These are phyloP conservation scores for Fusarium piperis DNA, from an alignment of 2,329 filamentous ascomycete species.

Conservation along the genomic window DNA sequence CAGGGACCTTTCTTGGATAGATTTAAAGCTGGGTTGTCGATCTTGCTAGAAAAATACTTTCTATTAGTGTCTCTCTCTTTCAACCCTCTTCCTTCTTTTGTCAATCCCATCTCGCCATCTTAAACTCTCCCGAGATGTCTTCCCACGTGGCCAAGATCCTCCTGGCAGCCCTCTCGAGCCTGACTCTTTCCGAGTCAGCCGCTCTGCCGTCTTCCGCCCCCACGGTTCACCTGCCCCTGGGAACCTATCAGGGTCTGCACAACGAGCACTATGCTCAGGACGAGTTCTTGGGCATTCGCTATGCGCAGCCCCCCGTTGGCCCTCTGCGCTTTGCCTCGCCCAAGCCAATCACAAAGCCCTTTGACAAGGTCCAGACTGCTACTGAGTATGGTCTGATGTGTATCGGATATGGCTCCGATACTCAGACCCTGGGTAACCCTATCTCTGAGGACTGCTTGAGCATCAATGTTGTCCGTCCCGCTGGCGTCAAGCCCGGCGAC, in stretches of 20 bases:
- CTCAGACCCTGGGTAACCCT: constrained; percentile 26
- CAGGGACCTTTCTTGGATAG: neutral
- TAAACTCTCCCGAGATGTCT: constrained; percentile 16
- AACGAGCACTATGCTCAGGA: constrained; percentile 53
- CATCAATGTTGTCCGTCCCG: constrained; percentile 39
- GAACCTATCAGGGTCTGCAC: constrained; percentile 57
- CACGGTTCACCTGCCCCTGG: constrained; percentile 47
- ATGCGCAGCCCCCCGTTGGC: constrained; percentile 62
- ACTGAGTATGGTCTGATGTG: constrained; percentile 59
- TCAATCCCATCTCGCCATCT: neutral
- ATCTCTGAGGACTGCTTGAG: constrained; percentile 41
- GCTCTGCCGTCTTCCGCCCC: neutral
- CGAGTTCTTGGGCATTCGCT: constrained; percentile 65
- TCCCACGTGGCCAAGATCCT: constrained; percentile 24
- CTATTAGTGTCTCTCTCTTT: neutral
- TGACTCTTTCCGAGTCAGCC: constrained; percentile 14
- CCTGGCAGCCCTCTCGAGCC: constrained; percentile 19
- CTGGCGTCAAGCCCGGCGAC: constrained; percentile 42
- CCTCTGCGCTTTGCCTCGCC: constrained; percentile 63
- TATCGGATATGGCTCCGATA: constrained; percentile 59
- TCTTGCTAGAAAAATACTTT: neutral
- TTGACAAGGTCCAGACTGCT: constrained; percentile 52
- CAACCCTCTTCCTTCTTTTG: neutral
- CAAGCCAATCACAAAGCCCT: constrained; percentile 58
- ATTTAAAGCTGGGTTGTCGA: neutral